Conservation (phyloP, 768 basidiomycete species). For the Naematelia encephala region DNA sequence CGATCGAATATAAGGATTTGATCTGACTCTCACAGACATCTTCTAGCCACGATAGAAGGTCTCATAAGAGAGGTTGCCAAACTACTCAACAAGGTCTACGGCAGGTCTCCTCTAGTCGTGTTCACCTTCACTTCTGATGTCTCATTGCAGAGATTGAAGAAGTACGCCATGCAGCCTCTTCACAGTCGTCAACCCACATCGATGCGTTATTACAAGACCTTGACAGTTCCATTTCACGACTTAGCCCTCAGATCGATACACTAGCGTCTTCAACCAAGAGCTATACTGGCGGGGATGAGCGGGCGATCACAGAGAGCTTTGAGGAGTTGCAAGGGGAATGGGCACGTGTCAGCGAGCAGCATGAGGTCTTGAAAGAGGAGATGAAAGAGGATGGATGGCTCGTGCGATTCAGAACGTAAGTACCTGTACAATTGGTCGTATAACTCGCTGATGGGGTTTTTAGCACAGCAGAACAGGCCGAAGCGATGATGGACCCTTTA, state of each 20-base stretch:
- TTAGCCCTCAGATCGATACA: slow-evolving; percentile 43
- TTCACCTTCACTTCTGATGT: not conserved
- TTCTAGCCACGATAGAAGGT: slow-evolving; percentile 1
- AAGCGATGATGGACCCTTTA: slow-evolving; percentile 94
- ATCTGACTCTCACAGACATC: not conserved
- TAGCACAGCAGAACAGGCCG: slow-evolving; percentile 80
- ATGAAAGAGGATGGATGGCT: slow-evolving; percentile 97
- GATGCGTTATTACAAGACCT: not conserved
- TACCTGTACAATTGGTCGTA: not conserved
- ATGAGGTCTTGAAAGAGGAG: slow-evolving; percentile 79
- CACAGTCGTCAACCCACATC: slow-evolving; percentile 56
- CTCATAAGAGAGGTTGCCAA: not conserved
- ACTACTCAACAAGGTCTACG: slow-evolving; percentile 28
- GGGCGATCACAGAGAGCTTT: slow-evolving; percentile 58
- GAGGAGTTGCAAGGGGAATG: slow-evolving; percentile 70
- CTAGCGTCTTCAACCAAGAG: slow-evolving; percentile 49
- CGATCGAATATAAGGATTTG: no score
- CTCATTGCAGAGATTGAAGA: slow-evolving; percentile 75
- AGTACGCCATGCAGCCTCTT: slow-evolving; percentile 68
- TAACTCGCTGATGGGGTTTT: not conserved
- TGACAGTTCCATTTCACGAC: slow-evolving; percentile 56
- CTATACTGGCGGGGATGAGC: slow-evolving; percentile 42
- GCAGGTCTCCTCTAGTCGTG: slow-evolving; percentile 15
- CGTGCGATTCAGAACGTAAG: slow-evolving; percentile 77
- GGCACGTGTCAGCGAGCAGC: slow-evolving; percentile 75